phyloP scores from a whole-genome alignment of 164 flowering plant species.

The Malania oleifera region DNA sequence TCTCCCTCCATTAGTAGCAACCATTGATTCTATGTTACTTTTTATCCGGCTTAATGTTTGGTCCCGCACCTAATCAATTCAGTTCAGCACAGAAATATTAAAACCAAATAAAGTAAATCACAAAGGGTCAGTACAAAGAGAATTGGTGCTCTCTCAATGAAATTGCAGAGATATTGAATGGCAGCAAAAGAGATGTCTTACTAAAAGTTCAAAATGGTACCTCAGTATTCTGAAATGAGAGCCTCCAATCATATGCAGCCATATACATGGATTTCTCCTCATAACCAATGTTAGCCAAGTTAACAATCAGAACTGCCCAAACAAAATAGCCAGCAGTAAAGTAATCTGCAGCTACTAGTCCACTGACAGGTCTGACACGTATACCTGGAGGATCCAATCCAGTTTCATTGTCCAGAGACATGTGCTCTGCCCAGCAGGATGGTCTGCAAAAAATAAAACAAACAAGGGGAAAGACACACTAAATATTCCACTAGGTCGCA shows the following conservation, averaged over 20 bases:
- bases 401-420: constrained; percentile 75
- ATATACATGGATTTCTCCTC: constrained; percentile 83
- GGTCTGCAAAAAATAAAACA: constrained; percentile 39
- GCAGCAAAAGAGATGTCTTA: neutral
- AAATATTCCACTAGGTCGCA: neutral
- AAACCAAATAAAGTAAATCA: neutral
- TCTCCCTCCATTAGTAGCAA: constrained; percentile 60
- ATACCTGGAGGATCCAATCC: constrained; percentile 69
- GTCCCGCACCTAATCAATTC: constrained; percentile 51
- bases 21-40: constrained; percentile 70
- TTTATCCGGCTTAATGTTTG: constrained; percentile 62
- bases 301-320: constrained; percentile 79
- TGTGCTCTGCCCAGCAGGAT: constrained; percentile 72
- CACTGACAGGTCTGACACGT: constrained; percentile 63
- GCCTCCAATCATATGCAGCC: constrained; percentile 86
- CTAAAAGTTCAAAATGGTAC: constrained; percentile 18
- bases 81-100: neutral
- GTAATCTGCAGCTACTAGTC: constrained; percentile 81
- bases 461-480: neutral
- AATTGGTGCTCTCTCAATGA: neutral
- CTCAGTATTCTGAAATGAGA: constrained; percentile 78
- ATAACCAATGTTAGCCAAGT: constrained; percentile 72
- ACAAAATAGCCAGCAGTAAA: constrained; percentile 78
- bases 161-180: neutral
- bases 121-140: neutral